Evolutionary conservation across 768 basidiomycete genomes (phyloP).

Genomic region (Mycena amicta): DNA sequence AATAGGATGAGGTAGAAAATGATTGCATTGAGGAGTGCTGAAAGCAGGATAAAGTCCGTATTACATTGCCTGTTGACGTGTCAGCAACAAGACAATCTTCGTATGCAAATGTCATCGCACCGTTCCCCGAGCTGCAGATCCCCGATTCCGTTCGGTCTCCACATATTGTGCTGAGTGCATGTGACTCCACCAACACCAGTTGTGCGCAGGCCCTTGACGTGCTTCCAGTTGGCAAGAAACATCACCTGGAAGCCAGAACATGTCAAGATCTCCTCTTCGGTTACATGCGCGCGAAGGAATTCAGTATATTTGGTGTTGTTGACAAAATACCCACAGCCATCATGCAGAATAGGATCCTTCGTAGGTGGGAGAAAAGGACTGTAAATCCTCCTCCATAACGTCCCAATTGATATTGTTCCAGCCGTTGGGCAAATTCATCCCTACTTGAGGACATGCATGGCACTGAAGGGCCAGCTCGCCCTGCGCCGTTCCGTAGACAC

Average conservation of each 20-base stretch:
- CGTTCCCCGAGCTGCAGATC: constrained; percentile 24
- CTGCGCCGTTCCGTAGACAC: constrained; percentile 20
- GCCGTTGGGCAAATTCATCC: constrained; percentile 27
- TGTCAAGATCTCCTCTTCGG: constrained; percentile 11
- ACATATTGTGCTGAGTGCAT: constrained; percentile 17
- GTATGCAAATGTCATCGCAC: neutral
- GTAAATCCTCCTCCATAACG: no score
- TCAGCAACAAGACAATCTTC: neutral
- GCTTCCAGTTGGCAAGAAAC: constrained; percentile 3
- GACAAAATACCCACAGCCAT: neutral
- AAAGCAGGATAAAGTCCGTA: constrained; percentile 8
- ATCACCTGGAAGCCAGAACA: constrained; percentile 14
- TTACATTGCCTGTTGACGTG: neutral
- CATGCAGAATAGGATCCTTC: neutral
- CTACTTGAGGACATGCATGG: constrained; percentile 35
- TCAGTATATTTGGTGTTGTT: neutral
- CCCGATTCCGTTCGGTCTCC: constrained; percentile 17
- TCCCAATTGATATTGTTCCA: constrained; percentile 29
- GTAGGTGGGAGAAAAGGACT: no score
- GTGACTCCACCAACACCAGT: constrained; percentile 11
- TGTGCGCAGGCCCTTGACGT: constrained; percentile 8
- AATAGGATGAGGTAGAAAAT: constrained; percentile 11
- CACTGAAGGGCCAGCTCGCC: constrained; percentile 34
- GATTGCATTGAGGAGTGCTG: neutral
- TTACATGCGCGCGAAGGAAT: neutral